These are phyloP conservation scores for Quercus tomentella DNA, from an alignment of 331 rosid species.

Conservation along the genomic window DNA sequence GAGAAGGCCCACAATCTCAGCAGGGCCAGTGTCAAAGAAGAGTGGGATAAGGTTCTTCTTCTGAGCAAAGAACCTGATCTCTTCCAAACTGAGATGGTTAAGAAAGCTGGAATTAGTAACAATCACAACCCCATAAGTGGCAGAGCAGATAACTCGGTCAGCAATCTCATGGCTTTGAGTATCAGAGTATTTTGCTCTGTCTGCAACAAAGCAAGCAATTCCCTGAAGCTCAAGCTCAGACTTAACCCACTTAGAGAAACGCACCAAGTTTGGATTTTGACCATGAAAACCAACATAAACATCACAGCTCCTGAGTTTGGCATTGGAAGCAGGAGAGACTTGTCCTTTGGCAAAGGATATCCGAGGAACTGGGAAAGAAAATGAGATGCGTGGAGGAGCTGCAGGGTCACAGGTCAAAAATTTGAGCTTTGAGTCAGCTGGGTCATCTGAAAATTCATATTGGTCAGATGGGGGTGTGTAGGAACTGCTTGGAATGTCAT, in stretches of 20 bases:
- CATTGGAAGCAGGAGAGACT: constrained; percentile 49
- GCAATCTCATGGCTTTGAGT: constrained; percentile 80
- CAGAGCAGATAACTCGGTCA: constrained; percentile 74
- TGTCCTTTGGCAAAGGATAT: constrained; percentile 65
- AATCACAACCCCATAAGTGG: constrained; percentile 67
- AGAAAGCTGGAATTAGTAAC: constrained; percentile 57
- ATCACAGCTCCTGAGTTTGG: constrained; percentile 69
- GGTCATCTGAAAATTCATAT: constrained; percentile 66
- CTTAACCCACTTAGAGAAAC: constrained; percentile 82
- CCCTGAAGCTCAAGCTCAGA: constrained; percentile 93
- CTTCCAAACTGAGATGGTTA: constrained; percentile 65
- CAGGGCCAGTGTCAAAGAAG: constrained; percentile 56
- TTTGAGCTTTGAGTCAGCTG: constrained; percentile 47
- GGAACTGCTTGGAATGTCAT: constrained; percentile 82
- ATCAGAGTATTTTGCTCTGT: constrained; percentile 72
- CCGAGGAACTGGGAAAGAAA: constrained; percentile 80
- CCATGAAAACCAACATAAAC: constrained; percentile 87
- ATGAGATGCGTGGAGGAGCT: constrained; percentile 68
- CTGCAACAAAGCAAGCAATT: constrained; percentile 85
- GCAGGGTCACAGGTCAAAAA: constrained; percentile 53
- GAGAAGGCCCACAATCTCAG: constrained; percentile 51
- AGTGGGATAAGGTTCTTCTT: constrained; percentile 82
- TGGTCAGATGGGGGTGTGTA: constrained; percentile 90
- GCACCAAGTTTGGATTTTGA: constrained; percentile 50
- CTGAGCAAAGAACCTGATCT: constrained; percentile 82